Evolutionary conservation across 2,329 filamentous ascomycete species (phyloP), one percentile per base, ranked within the genome.

Genomic region (Pseudogymnoascus sp.): DNA sequence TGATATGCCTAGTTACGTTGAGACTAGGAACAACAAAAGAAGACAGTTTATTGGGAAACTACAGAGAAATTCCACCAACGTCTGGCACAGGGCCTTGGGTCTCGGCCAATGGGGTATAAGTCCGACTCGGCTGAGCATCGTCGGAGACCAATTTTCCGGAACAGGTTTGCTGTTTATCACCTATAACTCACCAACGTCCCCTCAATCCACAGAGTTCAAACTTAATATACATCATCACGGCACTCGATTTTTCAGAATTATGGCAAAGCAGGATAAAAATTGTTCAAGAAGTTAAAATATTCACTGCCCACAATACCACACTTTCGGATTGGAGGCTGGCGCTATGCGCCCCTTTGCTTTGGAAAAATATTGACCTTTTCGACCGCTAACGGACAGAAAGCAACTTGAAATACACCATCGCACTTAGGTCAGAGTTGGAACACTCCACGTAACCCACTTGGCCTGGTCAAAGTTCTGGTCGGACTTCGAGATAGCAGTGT

Each of bases 381-480:
- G 50, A 33, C 26, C 19, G 28, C 50, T 56, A 56, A 56, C n/a
- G n/a, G 26, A 56, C 10, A 12, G 26, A 33, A 56, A 56, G 46
- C 46, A 33, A 33, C 46, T 12, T 19, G n/a, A 31, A 56, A 33
- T 7, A 19, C 10, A 12, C n/a, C 28, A 7, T 33, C 26, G 10
- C 8, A 16, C n/a, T 33, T 63, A 70, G 46, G 65, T 66, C 37
- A 70, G 62, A 19, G 60, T 68, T 50, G 71, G 70, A 19, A 69
- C 66, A 38, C 62, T 68, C 72, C 72, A 74, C 41, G 66, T 62
- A 61, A 71, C 65, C 70, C 71, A 72, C 35, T 68, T 50, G 31
- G 66, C 66, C 63, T 70, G 66, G 61, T 72, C 69, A 61, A 74
- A 73, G 8, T 40, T 40, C 19, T 61, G 35, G 37, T 63, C 46